Conservation (phyloP, 164 flowering plant species). For the Paratinospora sagittata region DNA sequence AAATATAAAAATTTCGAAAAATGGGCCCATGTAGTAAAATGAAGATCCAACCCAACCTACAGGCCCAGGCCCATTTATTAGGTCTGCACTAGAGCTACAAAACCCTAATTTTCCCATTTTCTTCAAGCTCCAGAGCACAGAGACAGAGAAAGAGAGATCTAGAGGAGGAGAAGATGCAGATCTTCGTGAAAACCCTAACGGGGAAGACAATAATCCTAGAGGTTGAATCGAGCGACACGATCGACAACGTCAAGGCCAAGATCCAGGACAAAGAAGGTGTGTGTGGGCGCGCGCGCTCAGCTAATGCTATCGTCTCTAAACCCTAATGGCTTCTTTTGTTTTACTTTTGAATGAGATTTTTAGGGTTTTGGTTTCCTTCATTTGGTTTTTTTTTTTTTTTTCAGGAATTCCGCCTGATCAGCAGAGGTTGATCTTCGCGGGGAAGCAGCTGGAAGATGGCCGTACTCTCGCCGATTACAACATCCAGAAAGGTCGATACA, state of each 20-base stretch:
- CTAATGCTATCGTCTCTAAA: no score
- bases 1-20: no score
- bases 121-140: neutral
- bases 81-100: constrained; percentile 11
- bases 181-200: constrained; percentile 73
- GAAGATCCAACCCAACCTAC: no score
- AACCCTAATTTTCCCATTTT: constrained; percentile 30
- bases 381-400: no score
- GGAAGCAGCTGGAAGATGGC: no score
- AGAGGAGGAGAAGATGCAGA: constrained; percentile 50
- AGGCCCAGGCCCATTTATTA: no score
- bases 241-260: constrained; percentile 28
- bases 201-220: constrained; percentile 61
- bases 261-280: constrained; percentile 26
- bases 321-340: neutral
- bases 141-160: neutral
- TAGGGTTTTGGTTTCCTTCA: no score
- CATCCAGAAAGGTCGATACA: no score
- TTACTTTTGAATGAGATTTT: neutral
- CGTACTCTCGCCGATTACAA: no score
- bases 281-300: no score
- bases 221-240: constrained; percentile 37
- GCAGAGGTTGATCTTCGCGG: constrained; percentile 30
- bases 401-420: constrained; percentile 30
- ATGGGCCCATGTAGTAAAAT: no score